Percentiles rank a stretch among this genome's conserved stretches.
phyloP scores from a whole-genome alignment of 225 moss, liverwort and hornwort genomes.

The Polytrichum formosum region DNA sequence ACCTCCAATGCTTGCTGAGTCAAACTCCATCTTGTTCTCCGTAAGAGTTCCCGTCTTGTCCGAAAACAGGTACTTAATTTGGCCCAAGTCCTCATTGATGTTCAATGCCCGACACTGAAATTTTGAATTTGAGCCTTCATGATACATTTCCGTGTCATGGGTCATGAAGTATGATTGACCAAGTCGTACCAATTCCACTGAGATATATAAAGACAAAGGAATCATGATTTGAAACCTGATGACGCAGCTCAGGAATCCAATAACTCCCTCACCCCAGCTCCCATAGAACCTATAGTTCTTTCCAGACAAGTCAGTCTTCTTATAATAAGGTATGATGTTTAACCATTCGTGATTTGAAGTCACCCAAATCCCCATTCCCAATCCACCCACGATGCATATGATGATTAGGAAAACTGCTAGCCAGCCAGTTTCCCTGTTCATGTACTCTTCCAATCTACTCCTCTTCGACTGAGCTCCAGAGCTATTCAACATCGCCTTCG shows the following conservation, averaged over 20 bases:
- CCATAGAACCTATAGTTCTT: conserved; percentile 52
- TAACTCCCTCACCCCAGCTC: conserved; percentile 51
- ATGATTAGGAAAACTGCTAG: conserved; percentile 57
- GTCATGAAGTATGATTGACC: conserved; percentile 89
- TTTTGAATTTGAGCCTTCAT: conserved; percentile 46
- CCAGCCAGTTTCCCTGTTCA: conserved; percentile 82
- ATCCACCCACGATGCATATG: conserved; percentile 67
- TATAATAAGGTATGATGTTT: conserved; percentile 52
- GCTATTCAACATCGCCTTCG: conserved; percentile 88
- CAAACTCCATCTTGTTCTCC: conserved; percentile 93
- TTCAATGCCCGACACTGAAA: conserved; percentile 89
- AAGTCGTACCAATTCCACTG: conserved; percentile 83
- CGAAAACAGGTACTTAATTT: conserved; percentile 85
- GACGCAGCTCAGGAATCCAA: conserved; percentile 74
- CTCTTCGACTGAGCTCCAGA: conserved; percentile 85
- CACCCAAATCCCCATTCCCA: conserved; percentile 84
- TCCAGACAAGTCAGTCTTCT: conserved; percentile 24
- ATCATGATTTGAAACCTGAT: conserved; percentile 94
- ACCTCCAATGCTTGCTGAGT: conserved; percentile 73
- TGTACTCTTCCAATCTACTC: conserved; percentile 71
- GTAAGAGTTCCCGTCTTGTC: conserved; percentile 95
- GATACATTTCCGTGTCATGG: conserved; percentile 69
- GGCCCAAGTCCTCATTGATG: conserved; percentile 93
- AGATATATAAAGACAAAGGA: conserved; percentile 88
- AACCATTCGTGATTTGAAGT: conserved; percentile 30